Base-by-base conservation (phyloP, 331 rosid species). In the Cydonia oblonga region DNA sequence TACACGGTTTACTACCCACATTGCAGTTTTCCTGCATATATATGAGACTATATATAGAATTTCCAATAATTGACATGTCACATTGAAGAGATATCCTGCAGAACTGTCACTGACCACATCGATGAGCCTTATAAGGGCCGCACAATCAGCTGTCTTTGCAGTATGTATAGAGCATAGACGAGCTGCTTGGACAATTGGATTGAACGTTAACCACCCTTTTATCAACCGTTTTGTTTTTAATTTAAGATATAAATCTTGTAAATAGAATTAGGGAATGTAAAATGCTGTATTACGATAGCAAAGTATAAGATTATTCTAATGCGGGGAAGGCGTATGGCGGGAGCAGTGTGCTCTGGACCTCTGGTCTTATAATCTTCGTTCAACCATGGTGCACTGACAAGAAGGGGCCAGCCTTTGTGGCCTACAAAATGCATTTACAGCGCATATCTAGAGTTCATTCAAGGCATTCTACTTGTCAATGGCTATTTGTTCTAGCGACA, bases 71-170 rank as follows among this genome's bases (percentile, higher is more conserved):
- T 10, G 22, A 28, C 29, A 11, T 20, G 33, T 72, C 5, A 89
- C 92, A 9, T 77, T 90, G 81, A 89, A 86, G 81, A 84, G 92
- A 69, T 89, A 93, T 66, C 96, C 90, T 0, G 96, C 98, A 1
- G 89, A 77, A 81, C 40, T 90, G 2, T 93, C 96, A 30, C 73
- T 85, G 59, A 85, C 95, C 3, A 76, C 90, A 7, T 93, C 87
- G 98, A 85, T 90, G 90, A 79, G 70, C 14, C 40, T 89, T 13
- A 11, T 85, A 38, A 96, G 95, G 59, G 96, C 77, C 61, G 95
- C 81, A 46, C 97, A 89, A 73, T 81, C 98, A 11, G 90, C 91
- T 32, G 76, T 82, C 18, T 87, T 82, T 68, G 75, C 95, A 19
- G 64, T 70, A 32, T 64, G 75, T 53, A 32, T 15, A 56, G 89